phyloP scores from a whole-genome alignment of 140 eudicot species.

The Eryngium alpinum region DNA sequence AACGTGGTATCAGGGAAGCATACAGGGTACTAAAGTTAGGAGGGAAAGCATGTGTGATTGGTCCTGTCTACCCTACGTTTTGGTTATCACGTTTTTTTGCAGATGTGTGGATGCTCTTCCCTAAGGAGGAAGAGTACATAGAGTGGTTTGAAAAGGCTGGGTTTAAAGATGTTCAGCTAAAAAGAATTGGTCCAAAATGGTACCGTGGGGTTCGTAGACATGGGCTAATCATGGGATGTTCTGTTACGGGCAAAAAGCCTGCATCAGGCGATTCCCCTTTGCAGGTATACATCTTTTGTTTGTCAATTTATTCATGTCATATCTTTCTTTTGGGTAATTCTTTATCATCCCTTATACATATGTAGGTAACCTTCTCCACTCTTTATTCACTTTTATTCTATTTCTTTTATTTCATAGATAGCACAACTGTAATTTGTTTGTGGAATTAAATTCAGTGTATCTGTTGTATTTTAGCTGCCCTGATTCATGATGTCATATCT shows the following conservation, averaged over 20 bases:
- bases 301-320: background rate
- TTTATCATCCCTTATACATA: no score
- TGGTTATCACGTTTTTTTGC: slow-evolving; percentile 93
- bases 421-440: background rate
- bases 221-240: slow-evolving; percentile 94
- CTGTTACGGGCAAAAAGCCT: slow-evolving; percentile 89
- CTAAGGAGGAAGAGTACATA: slow-evolving; percentile 92
- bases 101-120: slow-evolving; percentile 94
- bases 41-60: slow-evolving; percentile 84
- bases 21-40: slow-evolving; percentile 77
- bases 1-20: slow-evolving; percentile 92
- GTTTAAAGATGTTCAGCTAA: slow-evolving; percentile 70
- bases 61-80: slow-evolving; percentile 83
- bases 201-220: slow-evolving; percentile 96
- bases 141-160: slow-evolving; percentile 94
- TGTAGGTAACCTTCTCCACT: background rate
- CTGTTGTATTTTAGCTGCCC: background rate
- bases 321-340: background rate
- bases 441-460: background rate
- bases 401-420: background rate
- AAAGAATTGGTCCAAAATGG: slow-evolving; percentile 97
- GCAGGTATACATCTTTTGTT: slow-evolving; percentile 42
- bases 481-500: background rate
- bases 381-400: background rate
- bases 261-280: slow-evolving; percentile 87